These are phyloP conservation scores for Micractinium sp. DNA, from an alignment of 139 green algal species.

Conservation along the genomic window DNA sequence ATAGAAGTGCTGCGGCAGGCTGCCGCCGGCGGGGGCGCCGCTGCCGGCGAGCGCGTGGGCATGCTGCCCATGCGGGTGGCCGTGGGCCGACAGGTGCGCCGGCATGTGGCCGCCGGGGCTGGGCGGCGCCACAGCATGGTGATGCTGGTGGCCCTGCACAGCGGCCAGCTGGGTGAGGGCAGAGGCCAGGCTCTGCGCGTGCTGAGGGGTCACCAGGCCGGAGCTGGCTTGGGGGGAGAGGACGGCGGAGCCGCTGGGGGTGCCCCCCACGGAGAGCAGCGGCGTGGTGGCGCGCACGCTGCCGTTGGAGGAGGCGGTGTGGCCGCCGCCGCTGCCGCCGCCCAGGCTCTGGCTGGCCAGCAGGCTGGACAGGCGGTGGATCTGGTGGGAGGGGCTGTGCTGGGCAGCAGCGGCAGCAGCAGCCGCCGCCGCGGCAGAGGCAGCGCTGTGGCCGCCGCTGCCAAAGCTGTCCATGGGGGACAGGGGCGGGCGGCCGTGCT, in stretches of 20 bases:
- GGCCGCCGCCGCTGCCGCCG: background rate
- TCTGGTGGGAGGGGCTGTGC: constrained; percentile 17
- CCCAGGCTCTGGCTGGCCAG: constrained; percentile 32
- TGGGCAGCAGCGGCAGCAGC: background rate
- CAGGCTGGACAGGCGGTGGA: constrained; percentile 24
- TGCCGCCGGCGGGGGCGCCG: background rate
- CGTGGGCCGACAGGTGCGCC: background rate
- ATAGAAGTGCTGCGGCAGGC: constrained; percentile 17
- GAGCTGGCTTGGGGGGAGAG: background rate
- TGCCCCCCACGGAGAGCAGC: background rate
- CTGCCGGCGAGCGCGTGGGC: background rate
- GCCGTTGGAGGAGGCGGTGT: background rate
- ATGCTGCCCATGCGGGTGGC: background rate
- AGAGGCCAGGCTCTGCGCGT: constrained; percentile 7
- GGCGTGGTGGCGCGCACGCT: background rate
- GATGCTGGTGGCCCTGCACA: background rate
- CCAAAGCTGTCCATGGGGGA: background rate
- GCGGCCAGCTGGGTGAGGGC: background rate
- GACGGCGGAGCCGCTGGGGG: background rate
- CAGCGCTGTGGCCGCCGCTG: background rate
- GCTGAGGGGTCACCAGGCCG: background rate
- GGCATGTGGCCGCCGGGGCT: background rate
- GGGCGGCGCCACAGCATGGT: background rate
- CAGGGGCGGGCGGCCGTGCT: background rate
- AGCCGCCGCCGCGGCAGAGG: background rate